Base-by-base conservation (phyloP, 2,329 filamentous ascomycete species). In the Penicillium digitatum region DNA sequence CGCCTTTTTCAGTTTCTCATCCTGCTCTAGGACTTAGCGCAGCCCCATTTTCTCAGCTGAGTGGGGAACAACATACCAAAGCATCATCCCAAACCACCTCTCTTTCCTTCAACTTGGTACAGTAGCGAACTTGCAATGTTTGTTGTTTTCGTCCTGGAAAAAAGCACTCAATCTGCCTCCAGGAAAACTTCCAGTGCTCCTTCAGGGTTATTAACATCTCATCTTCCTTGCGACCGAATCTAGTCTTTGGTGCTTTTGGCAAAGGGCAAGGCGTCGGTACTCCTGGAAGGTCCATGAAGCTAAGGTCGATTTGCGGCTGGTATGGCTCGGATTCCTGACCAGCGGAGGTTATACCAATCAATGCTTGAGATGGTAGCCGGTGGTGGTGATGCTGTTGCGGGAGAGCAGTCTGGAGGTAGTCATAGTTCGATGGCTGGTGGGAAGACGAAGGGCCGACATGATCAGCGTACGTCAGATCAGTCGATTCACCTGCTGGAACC, bases 161-260 rank as follows among this genome's bases (percentile, higher is more conserved):
- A 75, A 96, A 96, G 69, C 96, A 92, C 54, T 91, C 90, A 68
- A 96, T 96, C 78, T 96, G 92, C 76, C 95, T 96, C 92, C 92
- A 96, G 5, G 92, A 95, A 69, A 96, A 79, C 69, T 90, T 92
- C 74, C 94, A 95, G 68, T 94, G 92, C 75, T 96, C 92, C 73
- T 96, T 96, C 59, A 96, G 78, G 69, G 95, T 89, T 54, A 96
- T 87, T 51, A 96, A 80, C 45, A 95, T 78, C 63, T 89, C 86
- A 72, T 96, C 92, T 70, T 96, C 51, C n/a, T n/a, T 20, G 5
- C 20, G 22, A n/a, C 37, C 31, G 22, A 54, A 54, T 31, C 38
- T 49, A 2, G 51, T 54, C 45, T 49, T 54, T 11, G 44, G 20
- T 12, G 18, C 43, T 16, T 37, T 54, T 4, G 92, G 92, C 64